These are phyloP conservation scores for Suhomyces yuchorum DNA, from an alignment of 1,139 yeast species.

Conservation along the genomic window DNA sequence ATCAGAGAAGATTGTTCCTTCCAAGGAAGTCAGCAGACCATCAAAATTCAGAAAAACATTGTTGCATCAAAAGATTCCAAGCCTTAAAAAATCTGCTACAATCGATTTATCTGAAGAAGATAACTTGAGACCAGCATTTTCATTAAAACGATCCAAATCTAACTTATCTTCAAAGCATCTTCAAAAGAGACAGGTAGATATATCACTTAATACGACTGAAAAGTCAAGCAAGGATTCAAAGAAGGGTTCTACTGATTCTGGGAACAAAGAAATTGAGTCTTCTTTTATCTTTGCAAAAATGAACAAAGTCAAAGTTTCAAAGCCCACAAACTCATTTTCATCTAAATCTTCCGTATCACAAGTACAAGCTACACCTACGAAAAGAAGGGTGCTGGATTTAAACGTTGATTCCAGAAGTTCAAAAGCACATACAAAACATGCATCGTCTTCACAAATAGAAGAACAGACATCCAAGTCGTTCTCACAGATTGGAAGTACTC, in stretches of 20 bases:
- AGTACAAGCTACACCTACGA: constrained; percentile 30
- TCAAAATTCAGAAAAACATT: constrained; percentile 25
- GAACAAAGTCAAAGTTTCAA: constrained; percentile 20
- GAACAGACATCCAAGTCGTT: not conserved
- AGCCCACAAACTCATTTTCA: not conserved
- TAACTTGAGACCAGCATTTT: constrained; percentile 33
- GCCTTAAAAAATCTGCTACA: constrained; percentile 19
- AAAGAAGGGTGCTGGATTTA: constrained; percentile 14
- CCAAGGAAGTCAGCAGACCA: constrained; percentile 1
- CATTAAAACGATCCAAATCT: constrained; percentile 46
- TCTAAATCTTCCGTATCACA: constrained; percentile 18
- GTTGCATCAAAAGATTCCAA: constrained; percentile 22
- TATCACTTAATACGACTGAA: constrained; percentile 24
- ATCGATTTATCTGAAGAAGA: constrained; percentile 18
- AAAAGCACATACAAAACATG: not conserved
- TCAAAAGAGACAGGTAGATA: constrained; percentile 52
- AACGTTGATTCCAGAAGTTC: not conserved
- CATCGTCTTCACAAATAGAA: not conserved
- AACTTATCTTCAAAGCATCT: constrained; percentile 44
- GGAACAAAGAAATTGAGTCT: constrained; percentile 8
- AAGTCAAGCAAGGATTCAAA: constrained; percentile 6
- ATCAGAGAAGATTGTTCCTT: not conserved
- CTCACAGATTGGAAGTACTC: constrained; percentile 7
- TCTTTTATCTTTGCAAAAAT: constrained; percentile 34
- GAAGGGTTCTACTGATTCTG: not conserved